phyloP scores from a whole-genome alignment of 371 early-diverging fungal genomes.

The Mortierella sp. region DNA sequence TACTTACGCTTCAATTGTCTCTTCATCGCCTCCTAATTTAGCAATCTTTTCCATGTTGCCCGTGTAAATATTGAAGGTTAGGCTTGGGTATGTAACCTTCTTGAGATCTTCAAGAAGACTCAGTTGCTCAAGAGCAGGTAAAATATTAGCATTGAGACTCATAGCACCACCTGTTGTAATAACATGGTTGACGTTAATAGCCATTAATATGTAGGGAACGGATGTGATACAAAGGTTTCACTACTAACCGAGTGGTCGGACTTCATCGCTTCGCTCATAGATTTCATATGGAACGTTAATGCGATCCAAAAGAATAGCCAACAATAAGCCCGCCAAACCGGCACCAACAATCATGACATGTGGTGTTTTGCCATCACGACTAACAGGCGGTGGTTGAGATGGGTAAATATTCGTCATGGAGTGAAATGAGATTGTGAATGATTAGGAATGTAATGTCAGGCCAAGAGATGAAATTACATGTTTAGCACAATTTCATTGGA shows the following conservation, averaged over 20 bases:
- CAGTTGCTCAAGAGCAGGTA: background rate
- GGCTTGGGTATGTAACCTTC: background rate
- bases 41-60: background rate
- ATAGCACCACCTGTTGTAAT: background rate
- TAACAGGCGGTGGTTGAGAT: too few species aligned
- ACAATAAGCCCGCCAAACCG: constrained; percentile 3
- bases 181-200: background rate
- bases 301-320: constrained; percentile 18
- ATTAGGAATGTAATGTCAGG: too few species aligned
- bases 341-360: too few species aligned
- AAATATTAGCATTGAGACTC: background rate
- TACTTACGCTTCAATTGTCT: background rate
- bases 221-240: too few species aligned
- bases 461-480: too few species aligned
- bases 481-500: too few species aligned
- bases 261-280: constrained; percentile 8
- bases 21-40: background rate
- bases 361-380: too few species aligned
- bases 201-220: background rate
- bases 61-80: background rate
- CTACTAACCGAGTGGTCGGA: constrained; percentile 11
- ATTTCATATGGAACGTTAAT: constrained; percentile 18
- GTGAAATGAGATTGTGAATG: too few species aligned
- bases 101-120: background rate
- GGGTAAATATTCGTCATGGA: too few species aligned